Conservation (phyloP, 306 rosid genomes). For the Sophora flavescens region DNA sequence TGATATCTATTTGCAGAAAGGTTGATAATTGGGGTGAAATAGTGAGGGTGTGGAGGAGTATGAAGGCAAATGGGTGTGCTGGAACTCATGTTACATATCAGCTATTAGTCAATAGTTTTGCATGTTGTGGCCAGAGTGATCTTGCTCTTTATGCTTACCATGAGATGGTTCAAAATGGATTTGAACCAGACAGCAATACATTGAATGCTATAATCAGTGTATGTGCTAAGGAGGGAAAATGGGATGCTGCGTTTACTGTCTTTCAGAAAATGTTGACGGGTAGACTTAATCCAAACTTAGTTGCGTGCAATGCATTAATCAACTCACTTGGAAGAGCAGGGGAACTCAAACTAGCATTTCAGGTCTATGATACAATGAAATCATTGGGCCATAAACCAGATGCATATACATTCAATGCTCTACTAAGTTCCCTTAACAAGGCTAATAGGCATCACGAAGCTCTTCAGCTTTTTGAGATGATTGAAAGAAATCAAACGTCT, state of each 20-base stretch:
- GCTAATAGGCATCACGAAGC: constrained; percentile 63
- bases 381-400: constrained; percentile 72
- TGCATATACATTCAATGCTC: constrained; percentile 78
- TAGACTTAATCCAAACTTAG: constrained; percentile 65
- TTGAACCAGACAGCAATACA: constrained; percentile 66
- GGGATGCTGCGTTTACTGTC: constrained; percentile 68
- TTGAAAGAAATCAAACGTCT: constrained; percentile 50
- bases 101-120: constrained; percentile 73
- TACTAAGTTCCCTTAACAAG: constrained; percentile 67
- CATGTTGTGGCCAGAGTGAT: constrained; percentile 66
- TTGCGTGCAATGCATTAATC: constrained; percentile 78
- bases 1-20: constrained; percentile 78
- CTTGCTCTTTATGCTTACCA: constrained; percentile 78
- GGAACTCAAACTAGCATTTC: constrained; percentile 72
- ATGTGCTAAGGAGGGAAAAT: constrained; percentile 78
- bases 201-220: constrained; percentile 73
- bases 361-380: constrained; percentile 55
- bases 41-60: constrained; percentile 77
- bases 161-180: constrained; percentile 75
- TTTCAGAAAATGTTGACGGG: constrained; percentile 67
- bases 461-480: constrained; percentile 70
- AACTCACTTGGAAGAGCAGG: constrained; percentile 82
- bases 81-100: constrained; percentile 70
- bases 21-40: constrained; percentile 75
- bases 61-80: constrained; percentile 63